phyloP scores from a whole-genome alignment of 1,139 yeast genomes.

The Taphrina populina region DNA sequence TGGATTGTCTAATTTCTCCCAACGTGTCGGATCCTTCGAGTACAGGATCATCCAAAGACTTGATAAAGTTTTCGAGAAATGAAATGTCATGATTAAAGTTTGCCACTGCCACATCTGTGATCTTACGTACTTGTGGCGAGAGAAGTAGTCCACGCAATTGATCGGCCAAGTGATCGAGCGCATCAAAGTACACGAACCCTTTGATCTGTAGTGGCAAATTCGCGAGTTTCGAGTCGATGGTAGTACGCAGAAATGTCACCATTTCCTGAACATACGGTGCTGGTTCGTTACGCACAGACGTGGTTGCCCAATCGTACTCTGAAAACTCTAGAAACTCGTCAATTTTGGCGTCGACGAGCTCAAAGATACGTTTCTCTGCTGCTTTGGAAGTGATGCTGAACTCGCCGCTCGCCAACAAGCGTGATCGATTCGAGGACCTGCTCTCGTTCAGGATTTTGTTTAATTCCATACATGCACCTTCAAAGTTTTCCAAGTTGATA shows the following conservation, averaged over 20 bases:
- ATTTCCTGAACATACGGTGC: constrained; percentile 76
- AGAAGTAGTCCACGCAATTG: constrained; percentile 60
- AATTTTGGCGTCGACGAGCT: constrained; percentile 63
- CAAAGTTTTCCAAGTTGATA: constrained; percentile 82
- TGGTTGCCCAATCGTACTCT: constrained; percentile 72
- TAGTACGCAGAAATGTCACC: constrained; percentile 81
- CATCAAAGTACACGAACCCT: constrained; percentile 75
- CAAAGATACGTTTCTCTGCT: constrained; percentile 77
- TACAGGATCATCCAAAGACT: constrained; percentile 47
- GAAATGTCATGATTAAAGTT: constrained; percentile 64
- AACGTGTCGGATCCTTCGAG: constrained; percentile 48
- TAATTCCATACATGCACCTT: constrained; percentile 54
- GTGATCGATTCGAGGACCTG: constrained; percentile 57
- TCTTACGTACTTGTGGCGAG: constrained; percentile 48
- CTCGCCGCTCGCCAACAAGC: constrained; percentile 54
- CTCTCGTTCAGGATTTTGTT: constrained; percentile 47
- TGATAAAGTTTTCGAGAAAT: constrained; percentile 57
- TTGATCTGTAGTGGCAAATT: constrained; percentile 77
- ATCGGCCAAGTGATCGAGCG: constrained; percentile 79
- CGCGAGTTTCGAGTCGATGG: constrained; percentile 82
- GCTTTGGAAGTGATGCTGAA: constrained; percentile 64
- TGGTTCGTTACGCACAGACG: constrained; percentile 57
- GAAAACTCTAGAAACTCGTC: constrained; percentile 79
- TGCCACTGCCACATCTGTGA: constrained; percentile 52
- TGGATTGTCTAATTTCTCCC: constrained; percentile 60